A percentile compares a stretch with the other conserved stretches of the same genome.
phyloP scores from a whole-genome alignment of 345 rosid species.

The Euphorbia pulcherrima region DNA sequence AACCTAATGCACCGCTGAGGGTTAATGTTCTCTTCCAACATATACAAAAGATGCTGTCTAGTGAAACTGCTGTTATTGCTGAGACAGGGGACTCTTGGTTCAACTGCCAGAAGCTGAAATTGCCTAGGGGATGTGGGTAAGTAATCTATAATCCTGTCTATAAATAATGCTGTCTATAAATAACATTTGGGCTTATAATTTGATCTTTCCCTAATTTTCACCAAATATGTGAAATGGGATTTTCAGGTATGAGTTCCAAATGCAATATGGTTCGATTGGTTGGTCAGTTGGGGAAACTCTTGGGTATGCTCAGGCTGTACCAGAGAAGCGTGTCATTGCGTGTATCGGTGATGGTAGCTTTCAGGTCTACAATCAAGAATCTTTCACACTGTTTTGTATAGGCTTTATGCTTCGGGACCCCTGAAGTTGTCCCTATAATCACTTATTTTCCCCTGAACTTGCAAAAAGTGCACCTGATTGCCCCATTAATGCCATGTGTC shows the following conservation, averaged over 20 bases:
- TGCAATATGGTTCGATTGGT: constrained; percentile 88
- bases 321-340: constrained; percentile 69
- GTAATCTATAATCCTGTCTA: not conserved
- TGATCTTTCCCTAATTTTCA: not conserved
- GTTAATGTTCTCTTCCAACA: constrained; percentile 70
- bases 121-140: constrained; percentile 74
- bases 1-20: constrained; percentile 60
- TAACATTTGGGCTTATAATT: not conserved
- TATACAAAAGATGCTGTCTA: constrained; percentile 63
- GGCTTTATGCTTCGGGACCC: no score
- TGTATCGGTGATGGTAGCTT: constrained; percentile 87
- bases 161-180: no score
- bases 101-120: constrained; percentile 74
- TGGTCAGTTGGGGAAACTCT: constrained; percentile 88
- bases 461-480: no score
- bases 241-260: constrained; percentile 73
- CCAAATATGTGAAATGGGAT: not conserved
- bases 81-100: constrained; percentile 93
- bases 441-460: no score
- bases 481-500: no score
- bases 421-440: no score
- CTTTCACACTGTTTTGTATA: not conserved
- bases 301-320: constrained; percentile 76
- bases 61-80: constrained; percentile 71
- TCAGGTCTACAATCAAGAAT: constrained; percentile 42